A percentile compares a stretch with the other conserved stretches of the same genome.
phyloP scores from a whole-genome alignment of 176 grass and related monocot species.

The Aegilops bicornis region DNA sequence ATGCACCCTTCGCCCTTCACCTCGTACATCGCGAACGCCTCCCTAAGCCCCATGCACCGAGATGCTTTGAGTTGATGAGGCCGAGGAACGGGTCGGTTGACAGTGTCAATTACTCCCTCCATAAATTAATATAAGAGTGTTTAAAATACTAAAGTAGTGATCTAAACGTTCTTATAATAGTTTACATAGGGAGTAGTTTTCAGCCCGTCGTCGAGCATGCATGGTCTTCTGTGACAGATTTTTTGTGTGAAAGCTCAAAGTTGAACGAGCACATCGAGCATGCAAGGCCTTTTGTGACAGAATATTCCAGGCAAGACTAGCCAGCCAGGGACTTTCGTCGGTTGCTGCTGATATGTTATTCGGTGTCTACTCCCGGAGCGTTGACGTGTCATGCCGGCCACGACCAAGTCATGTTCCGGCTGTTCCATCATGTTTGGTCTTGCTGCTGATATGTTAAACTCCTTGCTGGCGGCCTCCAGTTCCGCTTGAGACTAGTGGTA shows the following conservation, averaged over 20 bases:
- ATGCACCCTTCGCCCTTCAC: conserved; percentile 35
- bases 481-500: no score
- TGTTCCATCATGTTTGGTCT: no score
- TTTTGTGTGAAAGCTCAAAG: not conserved
- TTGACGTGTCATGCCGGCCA: not conserved
- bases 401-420: not conserved
- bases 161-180: no score
- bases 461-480: no score
- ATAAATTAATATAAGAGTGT: no score
- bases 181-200: no score
- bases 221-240: not conserved
- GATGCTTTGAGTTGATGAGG: not conserved
- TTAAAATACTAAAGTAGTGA: no score
- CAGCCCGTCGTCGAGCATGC: not conserved
- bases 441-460: no score
- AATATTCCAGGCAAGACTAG: not conserved
- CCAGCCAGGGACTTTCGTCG: not conserved
- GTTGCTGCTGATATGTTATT: not conserved
- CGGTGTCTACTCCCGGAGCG: not conserved
- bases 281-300: no score
- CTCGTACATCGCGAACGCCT: conserved; percentile 41
- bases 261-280: not conserved
- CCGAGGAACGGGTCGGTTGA: not conserved
- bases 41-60: not conserved
- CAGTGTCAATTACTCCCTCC: not conserved